These are phyloP conservation scores for Podaxis mareebaensis DNA, from an alignment of 768 basidiomycete species.

Conservation along the genomic window DNA sequence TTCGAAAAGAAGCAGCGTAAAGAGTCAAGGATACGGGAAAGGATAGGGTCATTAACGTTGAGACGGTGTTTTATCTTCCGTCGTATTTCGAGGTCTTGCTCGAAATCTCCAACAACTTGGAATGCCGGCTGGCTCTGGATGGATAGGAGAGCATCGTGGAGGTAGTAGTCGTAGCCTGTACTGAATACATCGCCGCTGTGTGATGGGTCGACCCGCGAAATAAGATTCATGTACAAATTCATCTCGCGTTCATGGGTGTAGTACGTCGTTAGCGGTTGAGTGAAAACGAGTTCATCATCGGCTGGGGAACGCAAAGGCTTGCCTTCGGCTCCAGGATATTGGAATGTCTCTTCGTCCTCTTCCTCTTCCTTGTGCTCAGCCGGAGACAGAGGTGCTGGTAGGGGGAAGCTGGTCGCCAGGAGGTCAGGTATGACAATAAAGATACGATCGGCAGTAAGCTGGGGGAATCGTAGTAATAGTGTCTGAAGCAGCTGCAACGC, in stretches of 20 bases:
- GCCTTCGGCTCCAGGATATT: conserved; percentile 41
- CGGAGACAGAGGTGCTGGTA: conserved; percentile 42
- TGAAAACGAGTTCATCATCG: conserved; percentile 38
- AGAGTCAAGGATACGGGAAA: conserved; percentile 68
- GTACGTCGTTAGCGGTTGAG: conserved; percentile 71
- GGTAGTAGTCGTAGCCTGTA: conserved; percentile 83
- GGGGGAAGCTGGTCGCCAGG: conserved; percentile 73
- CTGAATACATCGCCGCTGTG: conserved; percentile 74
- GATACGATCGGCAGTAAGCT: conserved; percentile 62
- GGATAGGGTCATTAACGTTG: conserved; percentile 74
- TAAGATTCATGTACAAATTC: conserved; percentile 73
- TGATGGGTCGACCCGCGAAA: conserved; percentile 75
- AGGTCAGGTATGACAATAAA: conserved; percentile 70
- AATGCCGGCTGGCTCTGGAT: conserved; percentile 70
- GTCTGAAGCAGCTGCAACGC: conserved; percentile 82
- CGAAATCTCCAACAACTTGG: conserved; percentile 42
- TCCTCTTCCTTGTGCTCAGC: conserved; percentile 36
- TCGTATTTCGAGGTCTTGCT: conserved; percentile 25
- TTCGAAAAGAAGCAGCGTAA: conserved; percentile 83
- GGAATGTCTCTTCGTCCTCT: conserved; percentile 53
- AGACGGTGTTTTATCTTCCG: conserved; percentile 67
- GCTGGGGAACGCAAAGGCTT: conserved; percentile 19
- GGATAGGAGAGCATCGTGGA: conserved; percentile 69
- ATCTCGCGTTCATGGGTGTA: conserved; percentile 85
- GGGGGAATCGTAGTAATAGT: conserved; percentile 70